These are phyloP conservation scores for Umbelopsis sp. DNA, from an alignment of 192 early-diverging fungal species.

Conservation along the genomic window DNA sequence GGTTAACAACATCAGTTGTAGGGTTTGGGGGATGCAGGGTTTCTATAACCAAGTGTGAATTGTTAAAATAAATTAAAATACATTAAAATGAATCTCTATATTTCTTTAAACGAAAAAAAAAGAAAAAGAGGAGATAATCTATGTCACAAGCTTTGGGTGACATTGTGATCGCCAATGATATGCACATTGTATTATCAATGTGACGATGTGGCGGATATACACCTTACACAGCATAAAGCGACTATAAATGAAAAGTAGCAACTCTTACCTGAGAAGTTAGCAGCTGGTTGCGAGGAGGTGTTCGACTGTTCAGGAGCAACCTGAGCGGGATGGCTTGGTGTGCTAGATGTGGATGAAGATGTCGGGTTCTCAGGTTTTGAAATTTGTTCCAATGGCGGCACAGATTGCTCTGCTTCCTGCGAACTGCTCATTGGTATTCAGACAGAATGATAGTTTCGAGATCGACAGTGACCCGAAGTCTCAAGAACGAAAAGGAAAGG, in stretches of 20 bases:
- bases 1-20: no score
- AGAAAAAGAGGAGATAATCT: no score
- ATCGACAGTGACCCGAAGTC: not conserved
- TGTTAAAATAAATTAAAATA: not conserved
- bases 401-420: not conserved
- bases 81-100: no score
- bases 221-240: not conserved
- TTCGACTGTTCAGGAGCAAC: conserved; percentile 14
- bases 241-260: not conserved
- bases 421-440: conserved; percentile 10
- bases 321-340: conserved; percentile 16
- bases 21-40: not conserved
- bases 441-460: conserved; percentile 5
- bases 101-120: no score
- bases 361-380: not conserved
- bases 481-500: conserved; percentile 10
- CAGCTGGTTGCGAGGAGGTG: conserved; percentile 1
- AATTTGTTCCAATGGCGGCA: conserved; percentile 4
- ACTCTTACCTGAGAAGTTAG: not conserved
- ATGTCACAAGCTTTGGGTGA: no score
- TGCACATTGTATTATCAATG: no score
- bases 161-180: no score
- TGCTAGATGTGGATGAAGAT: conserved; percentile 7
- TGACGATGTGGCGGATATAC: not conserved
- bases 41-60: not conserved